These are phyloP conservation scores for Volvariella surrecta DNA, from an alignment of 1,284 basidiomycete species.

Conservation along the genomic window DNA sequence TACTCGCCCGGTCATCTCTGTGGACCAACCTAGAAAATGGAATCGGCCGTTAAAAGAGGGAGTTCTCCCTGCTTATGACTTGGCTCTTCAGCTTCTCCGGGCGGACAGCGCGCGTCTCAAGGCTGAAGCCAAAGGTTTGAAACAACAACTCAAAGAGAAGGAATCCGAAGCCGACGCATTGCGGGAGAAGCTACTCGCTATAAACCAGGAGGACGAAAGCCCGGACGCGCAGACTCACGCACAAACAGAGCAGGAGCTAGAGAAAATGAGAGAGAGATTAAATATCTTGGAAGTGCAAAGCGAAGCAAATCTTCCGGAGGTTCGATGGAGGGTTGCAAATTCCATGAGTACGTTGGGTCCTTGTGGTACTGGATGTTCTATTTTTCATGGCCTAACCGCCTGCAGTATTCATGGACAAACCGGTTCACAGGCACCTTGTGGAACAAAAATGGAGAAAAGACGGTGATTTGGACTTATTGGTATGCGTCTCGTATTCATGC, in stretches of 20 bases:
- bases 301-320: conserved; percentile 70
- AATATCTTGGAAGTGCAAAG: conserved; percentile 54
- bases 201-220: conserved; percentile 14
- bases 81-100: conserved; percentile 63
- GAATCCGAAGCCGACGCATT: conserved; percentile 20
- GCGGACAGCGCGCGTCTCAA: conserved; percentile 36
- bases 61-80: conserved; percentile 75
- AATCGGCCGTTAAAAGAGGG: conserved; percentile 60
- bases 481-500: conserved; percentile 28
- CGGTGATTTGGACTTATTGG: conserved; percentile 77
- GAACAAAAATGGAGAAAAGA: conserved; percentile 84
- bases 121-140: conserved; percentile 23
- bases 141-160: conserved; percentile 19
- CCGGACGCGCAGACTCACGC: conserved; percentile 18
- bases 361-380: conserved; percentile 2
- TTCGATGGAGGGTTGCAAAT: conserved; percentile 68
- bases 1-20: conserved; percentile 39
- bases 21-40: conserved; percentile 49
- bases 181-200: conserved; percentile 21
- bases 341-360: conserved; percentile 52
- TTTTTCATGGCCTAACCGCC: neutral
- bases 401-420: conserved; percentile 53
- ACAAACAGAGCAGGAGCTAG: conserved; percentile 26
- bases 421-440: conserved; percentile 72
- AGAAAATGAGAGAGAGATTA: conserved; percentile 31